These are phyloP conservation scores for Solanum microdontum DNA, from an alignment of 257 asterid genomes.

Conservation along the genomic window DNA sequence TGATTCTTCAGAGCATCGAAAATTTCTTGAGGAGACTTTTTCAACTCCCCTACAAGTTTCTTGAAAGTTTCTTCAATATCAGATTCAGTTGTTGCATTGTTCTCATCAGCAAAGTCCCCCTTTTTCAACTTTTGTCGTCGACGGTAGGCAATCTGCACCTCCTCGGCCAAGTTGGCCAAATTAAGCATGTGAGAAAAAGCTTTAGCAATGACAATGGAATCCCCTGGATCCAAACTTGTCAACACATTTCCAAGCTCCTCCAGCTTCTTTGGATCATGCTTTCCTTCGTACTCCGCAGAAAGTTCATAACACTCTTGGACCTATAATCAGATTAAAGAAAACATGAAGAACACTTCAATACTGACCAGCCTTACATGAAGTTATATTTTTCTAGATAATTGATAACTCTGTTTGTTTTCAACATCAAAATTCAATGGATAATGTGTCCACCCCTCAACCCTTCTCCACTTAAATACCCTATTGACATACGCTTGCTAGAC, in stretches of 20 bases:
- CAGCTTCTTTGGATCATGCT: conserved; percentile 23
- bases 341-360: not conserved
- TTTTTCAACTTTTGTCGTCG: conserved; percentile 32
- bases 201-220: conserved; percentile 38
- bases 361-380: not conserved
- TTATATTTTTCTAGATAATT: not conserved
- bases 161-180: conserved; percentile 46
- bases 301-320: conserved; percentile 44
- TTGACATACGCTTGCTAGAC: not conserved
- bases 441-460: not conserved
- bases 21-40: conserved; percentile 37
- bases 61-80: conserved; percentile 43
- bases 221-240: conserved; percentile 45
- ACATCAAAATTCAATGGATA: not conserved
- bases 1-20: conserved; percentile 41
- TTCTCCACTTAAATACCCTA: not conserved
- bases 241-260: conserved; percentile 34
- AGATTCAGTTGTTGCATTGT: conserved; percentile 37
- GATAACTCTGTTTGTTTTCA: not conserved
- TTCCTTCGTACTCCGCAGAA: conserved; percentile 38
- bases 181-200: conserved; percentile 48
- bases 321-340: conserved; percentile 3
- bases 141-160: conserved; percentile 40
- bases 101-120: conserved; percentile 35
- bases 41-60: conserved; percentile 29